These are phyloP conservation scores for Dactylellina sp. DNA, from an alignment of 2,329 filamentous ascomycete genomes.

Conservation along the genomic window DNA sequence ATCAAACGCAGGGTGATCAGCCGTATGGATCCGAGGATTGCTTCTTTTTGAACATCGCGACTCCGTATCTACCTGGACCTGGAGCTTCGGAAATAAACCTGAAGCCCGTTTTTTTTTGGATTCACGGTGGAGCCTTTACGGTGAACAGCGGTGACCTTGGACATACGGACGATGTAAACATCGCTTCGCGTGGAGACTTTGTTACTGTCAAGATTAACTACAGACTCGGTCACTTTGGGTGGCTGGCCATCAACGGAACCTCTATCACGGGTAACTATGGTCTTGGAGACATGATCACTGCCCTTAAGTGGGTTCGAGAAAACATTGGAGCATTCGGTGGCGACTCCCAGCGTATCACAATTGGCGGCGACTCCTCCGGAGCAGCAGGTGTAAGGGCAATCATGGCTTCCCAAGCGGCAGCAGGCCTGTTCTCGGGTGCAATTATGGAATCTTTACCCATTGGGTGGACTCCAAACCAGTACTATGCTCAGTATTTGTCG, in stretches of 20 bases:
- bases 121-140: constrained; percentile 30
- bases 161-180: constrained; percentile 59
- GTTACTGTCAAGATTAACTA: constrained; percentile 63
- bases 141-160: constrained; percentile 62
- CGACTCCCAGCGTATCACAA: constrained; percentile 57
- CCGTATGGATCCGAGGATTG: constrained; percentile 66
- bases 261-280: constrained; percentile 72
- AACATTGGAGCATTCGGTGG: constrained; percentile 58
- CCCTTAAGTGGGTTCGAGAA: constrained; percentile 58
- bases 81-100: not conserved
- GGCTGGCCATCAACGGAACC: constrained; percentile 31
- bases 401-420: constrained; percentile 35
- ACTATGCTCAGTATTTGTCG: constrained; percentile 23
- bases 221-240: constrained; percentile 40
- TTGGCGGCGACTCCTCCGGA: constrained; percentile 59
- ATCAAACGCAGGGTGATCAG: constrained; percentile 61
- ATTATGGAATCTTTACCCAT: constrained; percentile 38
- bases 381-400: constrained; percentile 47
- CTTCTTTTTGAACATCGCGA: constrained; percentile 66
- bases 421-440: not conserved
- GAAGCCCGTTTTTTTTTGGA: constrained; percentile 43
- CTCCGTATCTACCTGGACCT: constrained; percentile 37
- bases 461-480: constrained; percentile 21
- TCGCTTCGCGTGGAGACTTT: constrained; percentile 26
- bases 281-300: constrained; percentile 76